Evolutionary conservation across 2,329 filamentous ascomycete species (phyloP).

Genomic region (Aspergillus quadrilineatus): DNA sequence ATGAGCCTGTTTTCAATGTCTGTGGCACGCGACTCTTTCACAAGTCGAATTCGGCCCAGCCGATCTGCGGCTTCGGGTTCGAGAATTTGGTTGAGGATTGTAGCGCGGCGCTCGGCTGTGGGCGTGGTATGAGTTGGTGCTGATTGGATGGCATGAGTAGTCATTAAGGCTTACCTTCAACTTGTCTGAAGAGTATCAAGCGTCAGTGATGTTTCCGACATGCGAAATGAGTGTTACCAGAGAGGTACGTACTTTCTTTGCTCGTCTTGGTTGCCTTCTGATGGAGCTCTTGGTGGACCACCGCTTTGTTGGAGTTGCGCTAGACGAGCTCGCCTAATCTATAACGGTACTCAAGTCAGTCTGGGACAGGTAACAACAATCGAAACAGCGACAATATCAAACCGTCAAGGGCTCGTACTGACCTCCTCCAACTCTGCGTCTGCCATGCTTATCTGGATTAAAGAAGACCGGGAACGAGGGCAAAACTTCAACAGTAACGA

Average conservation of each 20-base stretch:
- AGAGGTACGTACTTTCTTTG: conserved; percentile 58
- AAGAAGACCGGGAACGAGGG: background rate
- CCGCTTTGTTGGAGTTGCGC: conserved; percentile 78
- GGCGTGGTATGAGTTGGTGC: background rate
- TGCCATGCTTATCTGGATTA: conserved; percentile 49
- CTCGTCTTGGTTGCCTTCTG: conserved; percentile 59
- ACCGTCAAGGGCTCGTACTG: conserved; percentile 11
- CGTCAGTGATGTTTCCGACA: background rate
- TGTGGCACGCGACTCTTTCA: conserved; percentile 85
- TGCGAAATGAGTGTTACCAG: background rate
- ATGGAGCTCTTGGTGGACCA: conserved; percentile 47
- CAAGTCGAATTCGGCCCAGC: conserved; percentile 87
- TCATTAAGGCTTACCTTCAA: conserved; percentile 25
- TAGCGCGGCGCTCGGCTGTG: conserved; percentile 34
- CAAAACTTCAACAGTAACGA: background rate
- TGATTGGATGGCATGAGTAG: background rate
- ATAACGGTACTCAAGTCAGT: conserved; percentile 16
- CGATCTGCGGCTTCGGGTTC: conserved; percentile 91
- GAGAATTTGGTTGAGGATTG: conserved; percentile 86
- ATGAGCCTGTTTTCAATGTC: conserved; percentile 93
- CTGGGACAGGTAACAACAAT: too few relatives aligned
- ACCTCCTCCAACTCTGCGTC: conserved; percentile 67
- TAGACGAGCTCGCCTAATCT: conserved; percentile 90
- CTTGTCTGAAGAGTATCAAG: conserved; percentile 26
- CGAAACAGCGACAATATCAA: too few relatives aligned